A percentile compares a stretch with the other conserved stretches of the same genome.
These are phyloP conservation scores for Corinectria fuckeliana DNA, from an alignment of 2,329 filamentous ascomycete genomes.

Conservation along the genomic window DNA sequence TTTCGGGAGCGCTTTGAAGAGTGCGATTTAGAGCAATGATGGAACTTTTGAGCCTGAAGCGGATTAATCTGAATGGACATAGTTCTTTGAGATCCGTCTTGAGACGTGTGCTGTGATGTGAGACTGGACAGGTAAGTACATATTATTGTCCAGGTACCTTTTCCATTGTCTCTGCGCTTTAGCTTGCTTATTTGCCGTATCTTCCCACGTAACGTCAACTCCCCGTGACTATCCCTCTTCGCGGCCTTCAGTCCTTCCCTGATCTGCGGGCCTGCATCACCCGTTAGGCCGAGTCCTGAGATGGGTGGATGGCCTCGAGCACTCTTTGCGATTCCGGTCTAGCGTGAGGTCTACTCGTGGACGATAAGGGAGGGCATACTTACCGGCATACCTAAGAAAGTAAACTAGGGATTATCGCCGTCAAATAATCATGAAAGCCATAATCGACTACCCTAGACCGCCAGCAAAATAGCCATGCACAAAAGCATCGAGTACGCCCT, in stretches of 20 bases:
- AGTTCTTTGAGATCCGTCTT: slow-evolving; percentile 15
- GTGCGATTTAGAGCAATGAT: slow-evolving; percentile 7
- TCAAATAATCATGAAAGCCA: neutral
- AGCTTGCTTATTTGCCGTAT: too few species aligned
- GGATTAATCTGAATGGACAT: slow-evolving; percentile 35
- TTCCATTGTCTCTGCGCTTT: neutral
- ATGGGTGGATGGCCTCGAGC: too few species aligned
- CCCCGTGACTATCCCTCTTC: too few species aligned
- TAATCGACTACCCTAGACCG: slow-evolving; percentile 1
- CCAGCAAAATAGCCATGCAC: neutral
- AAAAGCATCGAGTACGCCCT: neutral
- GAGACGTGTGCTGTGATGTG: neutral
- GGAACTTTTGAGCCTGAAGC: slow-evolving; percentile 24
- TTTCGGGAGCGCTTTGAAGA: slow-evolving; percentile 12
- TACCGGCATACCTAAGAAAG: too few species aligned
- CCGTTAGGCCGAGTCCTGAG: too few species aligned
- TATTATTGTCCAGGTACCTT: neutral
- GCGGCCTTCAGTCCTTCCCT: too few species aligned
- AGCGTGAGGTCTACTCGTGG: too few species aligned
- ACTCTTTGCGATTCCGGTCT: too few species aligned
- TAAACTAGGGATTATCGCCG: too few species aligned
- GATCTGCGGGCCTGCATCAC: too few species aligned
- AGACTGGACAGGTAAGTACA: neutral
- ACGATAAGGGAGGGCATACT: too few species aligned
- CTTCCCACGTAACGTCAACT: too few species aligned